phyloP scores from a whole-genome alignment of 441 rosid species.

The Arabidopsis hybrid region DNA sequence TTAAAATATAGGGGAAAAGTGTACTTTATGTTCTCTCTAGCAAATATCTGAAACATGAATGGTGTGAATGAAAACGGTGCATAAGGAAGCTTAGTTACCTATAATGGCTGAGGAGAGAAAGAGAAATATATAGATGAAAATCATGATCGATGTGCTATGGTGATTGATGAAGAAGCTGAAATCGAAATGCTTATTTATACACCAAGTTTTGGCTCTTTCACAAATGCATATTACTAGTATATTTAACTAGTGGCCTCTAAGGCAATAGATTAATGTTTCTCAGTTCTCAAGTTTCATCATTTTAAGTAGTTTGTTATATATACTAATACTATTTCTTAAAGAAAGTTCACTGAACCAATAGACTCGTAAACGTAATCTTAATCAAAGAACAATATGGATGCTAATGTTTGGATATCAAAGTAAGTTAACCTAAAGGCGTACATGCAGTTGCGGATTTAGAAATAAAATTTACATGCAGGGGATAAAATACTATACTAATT shows the following conservation, averaged over 20 bases:
- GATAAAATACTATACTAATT: too few relatives aligned
- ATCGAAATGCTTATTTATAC: slow-evolving; percentile 14
- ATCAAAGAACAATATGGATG: not conserved
- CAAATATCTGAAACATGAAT: not conserved
- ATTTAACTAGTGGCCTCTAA: not conserved
- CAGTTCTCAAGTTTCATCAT: not conserved
- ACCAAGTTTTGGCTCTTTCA: not conserved
- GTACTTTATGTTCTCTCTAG: not conserved
- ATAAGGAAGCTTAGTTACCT: slow-evolving; percentile 17
- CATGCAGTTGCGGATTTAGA: not conserved
- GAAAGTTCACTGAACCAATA: not conserved
- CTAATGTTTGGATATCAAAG: not conserved
- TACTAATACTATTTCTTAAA: not conserved
- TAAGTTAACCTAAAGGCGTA: not conserved
- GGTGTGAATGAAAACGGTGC: not conserved
- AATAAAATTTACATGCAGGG: too few relatives aligned
- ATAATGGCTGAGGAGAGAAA: slow-evolving; percentile 21
- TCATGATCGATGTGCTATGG: not conserved
- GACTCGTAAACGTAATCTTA: not conserved
- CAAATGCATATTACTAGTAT: not conserved
- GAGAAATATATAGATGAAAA: slow-evolving; percentile 13
- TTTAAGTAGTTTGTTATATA: not conserved
- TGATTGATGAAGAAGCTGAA: slow-evolving; percentile 12
- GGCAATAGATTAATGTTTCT: not conserved
- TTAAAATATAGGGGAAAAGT: not conserved